phyloP scores from a whole-genome alignment of 371 early-diverging fungal species.

The Mortierella polycephala region DNA sequence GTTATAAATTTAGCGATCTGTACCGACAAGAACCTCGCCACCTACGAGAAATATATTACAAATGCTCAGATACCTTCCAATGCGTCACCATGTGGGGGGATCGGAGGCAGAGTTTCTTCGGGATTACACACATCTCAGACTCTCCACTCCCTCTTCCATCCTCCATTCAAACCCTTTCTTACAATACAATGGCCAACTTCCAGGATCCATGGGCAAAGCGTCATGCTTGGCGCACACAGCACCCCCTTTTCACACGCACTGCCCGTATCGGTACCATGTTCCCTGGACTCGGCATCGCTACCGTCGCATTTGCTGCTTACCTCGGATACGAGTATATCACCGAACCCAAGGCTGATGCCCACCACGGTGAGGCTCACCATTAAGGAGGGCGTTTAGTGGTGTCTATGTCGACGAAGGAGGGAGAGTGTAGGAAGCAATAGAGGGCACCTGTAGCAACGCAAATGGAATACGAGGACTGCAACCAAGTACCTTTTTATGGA shows the following conservation, averaged over 20 bases:
- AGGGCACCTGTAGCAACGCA: not conserved
- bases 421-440: not conserved
- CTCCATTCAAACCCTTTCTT: not conserved
- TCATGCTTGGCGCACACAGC: constrained; percentile 42
- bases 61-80: not conserved
- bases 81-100: not conserved
- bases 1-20: not conserved
- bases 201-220: constrained; percentile 53
- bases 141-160: constrained; percentile 2
- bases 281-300: constrained; percentile 48
- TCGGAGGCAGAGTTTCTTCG: not conserved
- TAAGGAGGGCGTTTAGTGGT: constrained; percentile 6
- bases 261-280: constrained; percentile 48
- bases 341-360: constrained; percentile 43
- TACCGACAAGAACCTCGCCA: too few species aligned
- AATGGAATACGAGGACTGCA: not conserved
- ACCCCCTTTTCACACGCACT: constrained; percentile 45
- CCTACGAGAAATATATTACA: not conserved
- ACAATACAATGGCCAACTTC: constrained; percentile 39
- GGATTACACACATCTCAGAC: not conserved
- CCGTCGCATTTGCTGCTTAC: constrained; percentile 48
- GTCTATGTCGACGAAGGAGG: not conserved
- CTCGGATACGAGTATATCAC: constrained; percentile 53
- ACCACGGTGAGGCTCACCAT: constrained; percentile 42
- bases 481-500: too few species aligned